Evolutionary conservation across 768 basidiomycete genomes (phyloP).

Genomic region (Mrakia frigida): DNA sequence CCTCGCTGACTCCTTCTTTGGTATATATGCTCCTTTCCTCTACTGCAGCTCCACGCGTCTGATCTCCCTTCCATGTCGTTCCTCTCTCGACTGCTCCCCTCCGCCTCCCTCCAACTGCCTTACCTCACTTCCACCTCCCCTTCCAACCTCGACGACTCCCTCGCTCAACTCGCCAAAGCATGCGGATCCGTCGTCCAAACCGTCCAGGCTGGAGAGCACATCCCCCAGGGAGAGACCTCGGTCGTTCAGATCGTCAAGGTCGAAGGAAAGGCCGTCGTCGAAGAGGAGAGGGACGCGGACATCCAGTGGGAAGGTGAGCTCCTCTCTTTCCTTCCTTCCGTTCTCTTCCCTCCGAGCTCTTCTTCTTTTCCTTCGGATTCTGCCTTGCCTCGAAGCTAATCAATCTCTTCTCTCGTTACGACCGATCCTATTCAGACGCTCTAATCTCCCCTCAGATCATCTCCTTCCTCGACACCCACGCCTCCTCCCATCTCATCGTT

Average conservation of each 20-base stretch:
- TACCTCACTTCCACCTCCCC: slow-evolving; percentile 20
- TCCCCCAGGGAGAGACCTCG: neutral
- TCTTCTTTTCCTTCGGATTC: slow-evolving; percentile 43
- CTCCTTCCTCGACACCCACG: slow-evolving; percentile 47
- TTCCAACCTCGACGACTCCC: slow-evolving; percentile 7
- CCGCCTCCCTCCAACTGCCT: slow-evolving; percentile 3
- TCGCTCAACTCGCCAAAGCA: neutral
- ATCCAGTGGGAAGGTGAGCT: slow-evolving; percentile 17
- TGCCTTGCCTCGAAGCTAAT: neutral
- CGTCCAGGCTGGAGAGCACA: neutral
- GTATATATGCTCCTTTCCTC: neutral
- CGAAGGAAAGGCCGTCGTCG: neutral
- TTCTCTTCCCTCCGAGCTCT: slow-evolving; percentile 32
- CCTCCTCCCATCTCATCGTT: slow-evolving; percentile 49
- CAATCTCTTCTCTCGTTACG: too few species aligned
- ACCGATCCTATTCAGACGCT: neutral
- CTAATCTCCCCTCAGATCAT: slow-evolving; percentile 27
- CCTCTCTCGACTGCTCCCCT: neutral
- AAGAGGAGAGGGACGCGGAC: slow-evolving; percentile 6
- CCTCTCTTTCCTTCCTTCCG: neutral
- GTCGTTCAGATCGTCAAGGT: slow-evolving; percentile 14
- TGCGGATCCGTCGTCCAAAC: slow-evolving; percentile 13
- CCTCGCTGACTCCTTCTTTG: neutral
- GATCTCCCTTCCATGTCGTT: slow-evolving; percentile 3
- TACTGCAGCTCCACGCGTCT: slow-evolving; percentile 18